phyloP scores from a whole-genome alignment of 2,329 filamentous ascomycete genomes.

The Fusarium pilosicola region DNA sequence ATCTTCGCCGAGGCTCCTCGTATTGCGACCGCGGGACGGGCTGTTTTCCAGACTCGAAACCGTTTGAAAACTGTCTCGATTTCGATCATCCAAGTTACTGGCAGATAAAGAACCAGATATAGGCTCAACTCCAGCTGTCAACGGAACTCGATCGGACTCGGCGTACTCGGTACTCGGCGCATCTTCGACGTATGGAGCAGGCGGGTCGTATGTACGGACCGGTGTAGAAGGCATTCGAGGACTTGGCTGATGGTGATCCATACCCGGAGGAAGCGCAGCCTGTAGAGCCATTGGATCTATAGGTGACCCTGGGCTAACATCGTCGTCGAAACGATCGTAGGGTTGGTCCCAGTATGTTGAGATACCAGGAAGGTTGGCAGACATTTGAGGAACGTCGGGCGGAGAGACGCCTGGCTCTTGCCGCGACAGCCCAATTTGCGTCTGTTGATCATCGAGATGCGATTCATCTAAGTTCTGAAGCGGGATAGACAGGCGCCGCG shows the following conservation, averaged over 20 bases:
- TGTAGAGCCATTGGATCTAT: slow-evolving; percentile 65
- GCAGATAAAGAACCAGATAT: slow-evolving; percentile 62
- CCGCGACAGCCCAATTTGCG: slow-evolving; percentile 12
- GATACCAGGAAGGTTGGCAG: slow-evolving; percentile 54
- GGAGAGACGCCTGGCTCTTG: slow-evolving; percentile 18
- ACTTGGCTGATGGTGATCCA: slow-evolving; percentile 48
- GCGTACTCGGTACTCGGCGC: slow-evolving; percentile 51
- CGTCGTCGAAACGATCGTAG: slow-evolving; percentile 52
- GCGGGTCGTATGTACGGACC: slow-evolving; percentile 44
- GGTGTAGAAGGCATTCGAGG: slow-evolving; percentile 36
- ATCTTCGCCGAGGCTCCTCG: slow-evolving; percentile 61
- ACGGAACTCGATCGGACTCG: slow-evolving; percentile 68
- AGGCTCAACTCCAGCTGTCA: slow-evolving; percentile 65
- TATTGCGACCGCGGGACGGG: slow-evolving; percentile 61
- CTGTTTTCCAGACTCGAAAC: slow-evolving; percentile 66
- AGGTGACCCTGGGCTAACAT: slow-evolving; percentile 57
- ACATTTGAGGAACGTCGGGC: slow-evolving; percentile 29
- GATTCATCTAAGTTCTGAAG: slow-evolving; percentile 67
- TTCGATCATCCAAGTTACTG: slow-evolving; percentile 52
- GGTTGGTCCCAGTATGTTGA: slow-evolving; percentile 65
- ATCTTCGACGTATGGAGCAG: slow-evolving; percentile 51
- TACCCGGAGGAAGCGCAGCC: slow-evolving; percentile 64
- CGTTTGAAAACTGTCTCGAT: slow-evolving; percentile 67
- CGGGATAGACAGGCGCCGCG: slow-evolving; percentile 68
- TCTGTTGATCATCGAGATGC: slow-evolving; percentile 19